phyloP scores from a whole-genome alignment of 768 basidiomycete genomes.

The Rhodosporidiobolus odoratus region DNA sequence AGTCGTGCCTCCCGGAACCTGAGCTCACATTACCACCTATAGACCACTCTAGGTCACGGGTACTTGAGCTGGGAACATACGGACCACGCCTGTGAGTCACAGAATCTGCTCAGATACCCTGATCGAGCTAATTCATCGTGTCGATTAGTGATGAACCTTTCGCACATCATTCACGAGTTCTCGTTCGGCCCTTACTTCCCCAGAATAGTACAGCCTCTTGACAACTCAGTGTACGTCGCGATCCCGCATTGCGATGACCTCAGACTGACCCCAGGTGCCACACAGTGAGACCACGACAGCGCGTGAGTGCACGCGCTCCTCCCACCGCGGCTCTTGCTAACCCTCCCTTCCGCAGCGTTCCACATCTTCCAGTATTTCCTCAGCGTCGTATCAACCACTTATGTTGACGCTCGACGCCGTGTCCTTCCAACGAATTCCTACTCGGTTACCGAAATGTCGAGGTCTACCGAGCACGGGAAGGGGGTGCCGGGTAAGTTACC shows the following conservation, averaged over 20 bases:
- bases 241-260: constrained; percentile 58
- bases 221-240: constrained; percentile 72
- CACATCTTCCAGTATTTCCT: constrained; percentile 79
- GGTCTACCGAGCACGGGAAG: constrained; percentile 64
- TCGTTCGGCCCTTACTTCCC: constrained; percentile 96
- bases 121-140: background rate
- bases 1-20: rapidly evolving
- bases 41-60: constrained; percentile 87
- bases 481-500: constrained; percentile 61
- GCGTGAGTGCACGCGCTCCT: constrained; percentile 32
- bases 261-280: background rate
- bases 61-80: constrained; percentile 83
- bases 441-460: constrained; percentile 86
- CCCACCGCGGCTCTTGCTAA: background rate
- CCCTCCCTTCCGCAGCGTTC: background rate
- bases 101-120: background rate
- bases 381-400: constrained; percentile 91
- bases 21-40: background rate
- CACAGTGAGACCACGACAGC: constrained; percentile 35
- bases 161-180: constrained; percentile 92
- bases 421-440: constrained; percentile 72
- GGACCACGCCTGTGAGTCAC: constrained; percentile 67
- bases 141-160: constrained; percentile 80
- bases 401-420: constrained; percentile 54
- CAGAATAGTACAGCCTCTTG: constrained; percentile 87